These are phyloP conservation scores for Pigoraptor vietnamica DNA, from an alignment of 78 protist species.

Conservation along the genomic window DNA sequence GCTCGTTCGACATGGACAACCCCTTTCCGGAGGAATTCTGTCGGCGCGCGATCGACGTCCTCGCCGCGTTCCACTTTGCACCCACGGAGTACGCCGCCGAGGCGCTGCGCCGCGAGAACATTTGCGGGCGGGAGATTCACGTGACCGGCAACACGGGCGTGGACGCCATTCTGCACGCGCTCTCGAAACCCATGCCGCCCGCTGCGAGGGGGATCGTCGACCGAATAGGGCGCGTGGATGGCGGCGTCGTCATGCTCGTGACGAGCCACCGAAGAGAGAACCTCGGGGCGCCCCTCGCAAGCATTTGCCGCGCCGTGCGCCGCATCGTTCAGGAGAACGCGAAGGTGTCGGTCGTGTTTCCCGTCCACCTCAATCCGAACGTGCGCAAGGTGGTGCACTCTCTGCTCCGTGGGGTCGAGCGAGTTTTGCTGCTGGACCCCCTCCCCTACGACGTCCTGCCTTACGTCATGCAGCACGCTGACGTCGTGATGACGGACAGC, in stretches of 20 bases:
- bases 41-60: background rate
- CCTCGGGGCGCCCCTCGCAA: background rate
- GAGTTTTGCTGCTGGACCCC: background rate
- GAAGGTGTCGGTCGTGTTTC: background rate
- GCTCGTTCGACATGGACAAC: background rate
- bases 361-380: conserved; percentile 4
- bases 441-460: background rate
- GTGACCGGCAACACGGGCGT: conserved; percentile 4
- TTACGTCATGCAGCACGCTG: background rate
- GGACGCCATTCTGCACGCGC: background rate
- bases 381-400: background rate
- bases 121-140: background rate
- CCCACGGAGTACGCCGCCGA: background rate
- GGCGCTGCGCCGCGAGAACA: background rate
- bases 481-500: background rate
- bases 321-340: background rate
- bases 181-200: background rate
- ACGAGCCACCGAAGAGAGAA: background rate
- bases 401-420: background rate
- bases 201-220: background rate
- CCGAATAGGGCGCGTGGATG: background rate
- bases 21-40: background rate
- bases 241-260: background rate
- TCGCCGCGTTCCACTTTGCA: conserved; percentile 1
- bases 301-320: background rate